phyloP scores from a whole-genome alignment of 768 basidiomycete genomes.

The Suillus sp. region DNA sequence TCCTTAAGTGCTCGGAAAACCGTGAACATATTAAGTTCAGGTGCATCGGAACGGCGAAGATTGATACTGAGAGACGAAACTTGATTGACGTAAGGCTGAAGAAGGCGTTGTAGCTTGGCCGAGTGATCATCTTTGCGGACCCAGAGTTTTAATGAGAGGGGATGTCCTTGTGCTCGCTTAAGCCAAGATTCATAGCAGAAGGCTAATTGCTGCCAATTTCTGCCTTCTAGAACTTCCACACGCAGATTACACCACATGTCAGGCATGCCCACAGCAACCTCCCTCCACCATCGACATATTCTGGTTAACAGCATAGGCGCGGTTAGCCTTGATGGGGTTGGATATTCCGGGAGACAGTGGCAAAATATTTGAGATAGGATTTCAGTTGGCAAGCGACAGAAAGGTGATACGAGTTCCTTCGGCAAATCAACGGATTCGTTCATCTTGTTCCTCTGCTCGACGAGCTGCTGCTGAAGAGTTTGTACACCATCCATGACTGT shows the following conservation, averaged over 20 bases:
- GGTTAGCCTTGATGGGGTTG: too few species aligned
- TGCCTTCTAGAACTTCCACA: background rate
- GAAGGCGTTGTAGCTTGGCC: background rate
- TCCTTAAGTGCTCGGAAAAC: background rate
- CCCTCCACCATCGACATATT: too few species aligned
- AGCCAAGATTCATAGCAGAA: conserved; percentile 15
- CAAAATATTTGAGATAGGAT: too few species aligned
- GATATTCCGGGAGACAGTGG: too few species aligned
- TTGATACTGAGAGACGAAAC: background rate
- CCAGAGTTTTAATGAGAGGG: conserved; percentile 22
- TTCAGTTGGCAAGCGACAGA: too few species aligned
- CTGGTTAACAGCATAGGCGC: too few species aligned
- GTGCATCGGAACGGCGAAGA: background rate
- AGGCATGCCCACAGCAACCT: conserved; percentile 40
- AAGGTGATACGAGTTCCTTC: too few species aligned
- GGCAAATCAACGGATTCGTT: too few species aligned
- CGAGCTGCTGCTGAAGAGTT: too few species aligned
- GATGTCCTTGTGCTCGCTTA: conserved; percentile 10
- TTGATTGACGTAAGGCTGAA: background rate
- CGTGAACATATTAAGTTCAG: background rate
- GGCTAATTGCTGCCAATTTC: conserved; percentile 15
- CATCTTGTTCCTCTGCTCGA: too few species aligned
- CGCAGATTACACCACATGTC: conserved; percentile 42
- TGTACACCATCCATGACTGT: too few species aligned
- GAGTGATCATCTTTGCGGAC: background rate